phyloP scores from a whole-genome alignment of 306 rosid genomes.

The Rosa lucieae region DNA sequence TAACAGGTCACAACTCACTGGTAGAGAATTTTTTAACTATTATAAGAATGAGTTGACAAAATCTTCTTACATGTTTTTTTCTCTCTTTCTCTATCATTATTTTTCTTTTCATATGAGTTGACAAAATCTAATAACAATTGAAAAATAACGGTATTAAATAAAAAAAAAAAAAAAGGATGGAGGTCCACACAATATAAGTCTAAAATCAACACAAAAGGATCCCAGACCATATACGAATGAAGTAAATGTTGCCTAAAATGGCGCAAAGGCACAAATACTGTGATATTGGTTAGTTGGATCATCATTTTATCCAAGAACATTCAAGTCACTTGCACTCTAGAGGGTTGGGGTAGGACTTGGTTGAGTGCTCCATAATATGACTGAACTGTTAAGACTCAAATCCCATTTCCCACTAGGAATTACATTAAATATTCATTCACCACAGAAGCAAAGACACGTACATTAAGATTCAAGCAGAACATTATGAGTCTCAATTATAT shows the following conservation, averaged over 20 bases:
- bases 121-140: too few species aligned
- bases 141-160: too few species aligned
- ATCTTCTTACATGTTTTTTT: too few species aligned
- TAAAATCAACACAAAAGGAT: too few species aligned
- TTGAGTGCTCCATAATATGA: neutral
- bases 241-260: neutral
- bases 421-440: neutral
- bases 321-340: neutral
- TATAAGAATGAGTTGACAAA: too few species aligned
- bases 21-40: too few species aligned
- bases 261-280: neutral
- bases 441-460: neutral
- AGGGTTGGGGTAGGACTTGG: neutral
- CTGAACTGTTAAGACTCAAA: neutral
- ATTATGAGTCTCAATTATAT: neutral
- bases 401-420: neutral
- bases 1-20: too few species aligned
- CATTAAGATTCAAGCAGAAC: neutral
- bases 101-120: too few species aligned
- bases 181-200: too few species aligned
- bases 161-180: too few species aligned
- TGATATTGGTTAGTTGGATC: slow-evolving; percentile 2
- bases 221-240: neutral
- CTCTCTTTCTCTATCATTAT: too few species aligned
- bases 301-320: neutral